A percentile compares a stretch with the other conserved stretches of the same genome.
These are phyloP conservation scores for Melampsora medusae DNA, from an alignment of 1,284 basidiomycete species.

Conservation along the genomic window DNA sequence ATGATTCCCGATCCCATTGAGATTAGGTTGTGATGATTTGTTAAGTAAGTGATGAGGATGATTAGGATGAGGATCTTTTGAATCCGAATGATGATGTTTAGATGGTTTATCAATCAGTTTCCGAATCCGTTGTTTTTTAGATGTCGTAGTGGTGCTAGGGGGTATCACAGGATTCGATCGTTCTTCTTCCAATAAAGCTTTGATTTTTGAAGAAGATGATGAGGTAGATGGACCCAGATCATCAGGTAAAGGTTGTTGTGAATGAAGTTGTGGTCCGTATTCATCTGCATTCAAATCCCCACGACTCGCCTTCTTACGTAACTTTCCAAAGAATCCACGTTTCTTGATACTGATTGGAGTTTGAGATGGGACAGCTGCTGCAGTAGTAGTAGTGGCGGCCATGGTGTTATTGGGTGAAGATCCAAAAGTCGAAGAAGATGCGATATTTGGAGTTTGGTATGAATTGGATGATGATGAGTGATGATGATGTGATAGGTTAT, in stretches of 20 bases:
- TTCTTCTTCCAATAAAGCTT: constrained; percentile 12
- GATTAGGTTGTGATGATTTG: constrained; percentile 20
- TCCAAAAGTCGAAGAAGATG: background rate
- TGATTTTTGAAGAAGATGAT: constrained; percentile 31
- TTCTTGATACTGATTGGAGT: constrained; percentile 18
- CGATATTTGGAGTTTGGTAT: constrained; percentile 11
- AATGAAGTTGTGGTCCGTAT: background rate
- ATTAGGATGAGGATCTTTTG: background rate
- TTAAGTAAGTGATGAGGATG: background rate
- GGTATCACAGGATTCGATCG: background rate
- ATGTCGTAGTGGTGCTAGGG: background rate
- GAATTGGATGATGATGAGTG: constrained; percentile 18
- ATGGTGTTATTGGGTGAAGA: background rate
- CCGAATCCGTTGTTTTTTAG: constrained; percentile 25
- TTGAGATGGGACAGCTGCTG: background rate
- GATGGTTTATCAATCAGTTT: constrained; percentile 13
- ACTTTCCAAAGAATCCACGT: constrained; percentile 36
- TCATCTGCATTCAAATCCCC: constrained; percentile 21
- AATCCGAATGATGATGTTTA: background rate
- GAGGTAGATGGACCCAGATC: background rate
- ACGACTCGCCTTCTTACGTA: constrained; percentile 38
- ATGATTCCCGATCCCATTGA: constrained; percentile 8
- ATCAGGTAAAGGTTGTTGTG: constrained; percentile 9
- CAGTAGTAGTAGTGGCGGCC: background rate
- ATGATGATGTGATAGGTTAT: constrained; percentile 1